A percentile compares a stretch with the other conserved stretches of the same genome.
phyloP scores from a whole-genome alignment of 108 stramenopile genomes.

The Cyclotella kingstonii region DNA sequence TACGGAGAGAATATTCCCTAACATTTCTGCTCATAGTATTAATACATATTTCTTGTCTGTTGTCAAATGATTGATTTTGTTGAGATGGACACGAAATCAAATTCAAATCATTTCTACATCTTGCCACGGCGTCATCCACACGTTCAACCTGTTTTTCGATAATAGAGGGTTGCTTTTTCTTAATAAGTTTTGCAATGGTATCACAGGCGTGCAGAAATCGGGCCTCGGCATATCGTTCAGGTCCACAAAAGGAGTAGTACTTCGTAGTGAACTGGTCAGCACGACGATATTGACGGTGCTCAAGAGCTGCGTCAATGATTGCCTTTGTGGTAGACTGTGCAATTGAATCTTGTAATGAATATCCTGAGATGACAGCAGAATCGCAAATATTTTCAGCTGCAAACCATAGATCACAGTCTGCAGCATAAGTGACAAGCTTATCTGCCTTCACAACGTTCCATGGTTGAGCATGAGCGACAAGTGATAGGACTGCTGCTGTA shows the following conservation, averaged over 20 bases:
- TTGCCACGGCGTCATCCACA: conserved; percentile 55
- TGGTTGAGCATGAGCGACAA: conserved; percentile 55
- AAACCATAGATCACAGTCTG: conserved; percentile 56
- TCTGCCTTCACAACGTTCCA: conserved; percentile 47
- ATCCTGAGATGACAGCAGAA: conserved; percentile 34
- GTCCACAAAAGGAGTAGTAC: conserved; percentile 55
- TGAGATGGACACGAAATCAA: not conserved
- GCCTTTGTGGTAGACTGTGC: conserved; percentile 43
- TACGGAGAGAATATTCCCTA: conserved; percentile 53
- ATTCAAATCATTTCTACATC: conserved; percentile 26
- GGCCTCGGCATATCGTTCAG: conserved; percentile 64
- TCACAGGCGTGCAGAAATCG: conserved; percentile 69
- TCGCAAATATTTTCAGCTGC: conserved; percentile 61
- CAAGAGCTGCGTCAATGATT: conserved; percentile 65
- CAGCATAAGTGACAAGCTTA: conserved; percentile 47
- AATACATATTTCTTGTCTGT: conserved; percentile 6
- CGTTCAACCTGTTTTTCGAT: conserved; percentile 72
- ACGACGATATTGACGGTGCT: conserved; percentile 52
- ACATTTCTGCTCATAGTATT: conserved; percentile 38
- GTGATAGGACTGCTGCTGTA: conserved; percentile 46
- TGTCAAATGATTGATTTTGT: not conserved
- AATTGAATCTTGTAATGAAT: conserved; percentile 14
- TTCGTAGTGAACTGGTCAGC: conserved; percentile 67
- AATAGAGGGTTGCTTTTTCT: conserved; percentile 50
- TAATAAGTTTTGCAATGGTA: conserved; percentile 64